Conservation (phyloP, 306 rosid species). For the Citrullus mucosospermus region DNA sequence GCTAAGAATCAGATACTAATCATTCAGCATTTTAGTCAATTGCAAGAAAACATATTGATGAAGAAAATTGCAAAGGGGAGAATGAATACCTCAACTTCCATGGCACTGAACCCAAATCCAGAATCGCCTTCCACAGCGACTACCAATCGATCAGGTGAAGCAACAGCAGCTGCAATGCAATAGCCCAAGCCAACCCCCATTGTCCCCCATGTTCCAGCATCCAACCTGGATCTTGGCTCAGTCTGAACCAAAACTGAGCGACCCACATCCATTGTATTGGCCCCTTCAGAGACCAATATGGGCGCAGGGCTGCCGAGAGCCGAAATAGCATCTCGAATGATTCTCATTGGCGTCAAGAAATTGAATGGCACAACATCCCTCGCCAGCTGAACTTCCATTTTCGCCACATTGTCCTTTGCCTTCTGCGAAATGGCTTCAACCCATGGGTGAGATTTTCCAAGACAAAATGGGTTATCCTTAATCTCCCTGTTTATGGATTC, state of each 20-base stretch:
- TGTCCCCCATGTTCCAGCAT: slow-evolving; percentile 67
- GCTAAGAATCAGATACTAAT: background rate
- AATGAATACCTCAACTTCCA: slow-evolving; percentile 87
- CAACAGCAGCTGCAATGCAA: slow-evolving; percentile 92
- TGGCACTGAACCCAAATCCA: slow-evolving; percentile 88
- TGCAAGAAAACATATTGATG: background rate
- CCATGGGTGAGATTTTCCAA: slow-evolving; percentile 72
- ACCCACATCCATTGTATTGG: slow-evolving; percentile 56
- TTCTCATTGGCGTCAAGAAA: slow-evolving; percentile 50
- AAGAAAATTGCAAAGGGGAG: background rate
- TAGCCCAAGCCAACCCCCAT: slow-evolving; percentile 97
- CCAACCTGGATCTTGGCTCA: slow-evolving; percentile 59
- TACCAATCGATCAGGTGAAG: slow-evolving; percentile 70
- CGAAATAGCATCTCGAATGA: slow-evolving; percentile 36
- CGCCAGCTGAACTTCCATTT: slow-evolving; percentile 69
- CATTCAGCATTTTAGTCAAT: background rate
- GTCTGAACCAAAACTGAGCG: slow-evolving; percentile 44
- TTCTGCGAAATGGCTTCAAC: slow-evolving; percentile 50
- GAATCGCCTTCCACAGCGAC: slow-evolving; percentile 95
- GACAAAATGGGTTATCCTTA: slow-evolving; percentile 86
- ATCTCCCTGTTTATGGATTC: slow-evolving; percentile 57
- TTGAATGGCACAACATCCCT: slow-evolving; percentile 78
- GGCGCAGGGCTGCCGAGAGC: slow-evolving; percentile 43
- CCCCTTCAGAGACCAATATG: slow-evolving; percentile 51
- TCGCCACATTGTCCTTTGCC: slow-evolving; percentile 49